phyloP scores from a whole-genome alignment of 1,284 basidiomycete genomes.

The Omphalotus olearius region DNA sequence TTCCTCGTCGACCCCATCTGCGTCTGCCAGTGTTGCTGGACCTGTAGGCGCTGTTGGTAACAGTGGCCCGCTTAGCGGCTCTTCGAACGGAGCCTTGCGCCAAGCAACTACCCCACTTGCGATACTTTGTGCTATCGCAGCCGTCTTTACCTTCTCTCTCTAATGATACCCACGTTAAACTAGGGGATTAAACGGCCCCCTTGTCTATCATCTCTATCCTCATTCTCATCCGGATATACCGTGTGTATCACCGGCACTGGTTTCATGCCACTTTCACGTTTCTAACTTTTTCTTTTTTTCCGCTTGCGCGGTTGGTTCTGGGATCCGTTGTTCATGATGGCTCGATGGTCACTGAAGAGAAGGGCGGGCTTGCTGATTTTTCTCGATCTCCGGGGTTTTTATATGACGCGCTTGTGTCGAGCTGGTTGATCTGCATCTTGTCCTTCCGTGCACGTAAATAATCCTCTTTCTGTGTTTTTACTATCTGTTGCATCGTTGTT shows the following conservation, averaged over 20 bases:
- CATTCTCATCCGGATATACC: slow-evolving; percentile 9
- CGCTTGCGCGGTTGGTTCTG: slow-evolving; percentile 3
- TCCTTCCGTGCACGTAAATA: background rate
- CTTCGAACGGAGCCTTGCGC: slow-evolving; percentile 8
- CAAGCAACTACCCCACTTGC: slow-evolving; percentile 9
- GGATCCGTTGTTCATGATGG: slow-evolving; percentile 4
- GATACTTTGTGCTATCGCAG: slow-evolving; percentile 10
- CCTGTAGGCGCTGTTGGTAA: slow-evolving; percentile 12
- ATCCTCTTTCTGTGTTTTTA: background rate
- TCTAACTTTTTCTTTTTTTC: background rate
- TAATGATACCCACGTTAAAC: slow-evolving; percentile 5
- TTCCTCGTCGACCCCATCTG: background rate
- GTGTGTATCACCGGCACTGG: background rate
- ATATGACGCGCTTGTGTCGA: background rate
- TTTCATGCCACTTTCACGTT: slow-evolving; percentile 1
- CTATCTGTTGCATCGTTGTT: slow-evolving; percentile 3
- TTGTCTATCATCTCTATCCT: background rate
- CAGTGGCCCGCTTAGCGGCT: slow-evolving; percentile 3
- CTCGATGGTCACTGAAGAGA: background rate
- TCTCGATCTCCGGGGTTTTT: slow-evolving; percentile 5
- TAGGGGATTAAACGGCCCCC: slow-evolving; percentile 11
- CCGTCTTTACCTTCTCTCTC: slow-evolving; percentile 9
- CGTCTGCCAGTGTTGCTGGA: background rate
- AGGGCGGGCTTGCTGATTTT: slow-evolving; percentile 8
- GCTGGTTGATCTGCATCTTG: slow-evolving; percentile 7